phyloP scores from a whole-genome alignment of 2,329 filamentous ascomycete genomes.

The Aurifilum marmelostoma region DNA sequence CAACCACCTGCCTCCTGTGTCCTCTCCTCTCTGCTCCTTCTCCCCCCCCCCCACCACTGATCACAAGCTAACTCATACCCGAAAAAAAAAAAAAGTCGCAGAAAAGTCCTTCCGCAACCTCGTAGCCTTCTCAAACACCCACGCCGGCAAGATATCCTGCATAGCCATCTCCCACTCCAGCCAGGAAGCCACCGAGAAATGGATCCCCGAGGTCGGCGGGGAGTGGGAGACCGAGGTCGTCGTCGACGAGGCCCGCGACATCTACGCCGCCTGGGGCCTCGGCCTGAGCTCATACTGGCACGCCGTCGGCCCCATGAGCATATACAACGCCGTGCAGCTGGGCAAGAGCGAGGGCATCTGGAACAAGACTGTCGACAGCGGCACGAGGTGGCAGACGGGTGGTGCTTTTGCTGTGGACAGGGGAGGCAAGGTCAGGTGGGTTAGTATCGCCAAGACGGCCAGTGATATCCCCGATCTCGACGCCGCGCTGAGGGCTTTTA shows the following conservation, averaged over 20 bases:
- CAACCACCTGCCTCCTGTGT: neutral
- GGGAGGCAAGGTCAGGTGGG: constrained; percentile 57
- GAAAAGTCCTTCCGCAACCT: constrained; percentile 67
- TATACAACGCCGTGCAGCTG: constrained; percentile 61
- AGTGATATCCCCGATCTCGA: constrained; percentile 59
- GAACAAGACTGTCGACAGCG: constrained; percentile 67
- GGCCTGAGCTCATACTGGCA: constrained; percentile 65
- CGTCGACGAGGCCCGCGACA: constrained; percentile 60
- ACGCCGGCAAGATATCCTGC: constrained; percentile 56
- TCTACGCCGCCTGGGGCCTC: constrained; percentile 69
- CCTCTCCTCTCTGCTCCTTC: neutral
- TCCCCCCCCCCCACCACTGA: neutral
- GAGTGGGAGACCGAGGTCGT: constrained; percentile 62
- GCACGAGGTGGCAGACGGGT: constrained; percentile 69
- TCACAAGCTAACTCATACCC: neutral
- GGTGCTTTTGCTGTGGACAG: constrained; percentile 66
- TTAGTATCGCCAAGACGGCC: constrained; percentile 49
- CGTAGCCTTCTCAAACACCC: constrained; percentile 52
- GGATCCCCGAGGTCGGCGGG: constrained; percentile 60
- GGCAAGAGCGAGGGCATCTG: constrained; percentile 67
- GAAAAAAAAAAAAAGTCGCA: constrained; percentile 53
- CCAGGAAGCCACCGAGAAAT: constrained; percentile 55
- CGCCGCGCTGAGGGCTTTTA: constrained; percentile 42
- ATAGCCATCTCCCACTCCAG: constrained; percentile 66
- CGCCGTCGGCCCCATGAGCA: constrained; percentile 59